These are phyloP conservation scores for Paramyrothecium sp. DNA, from an alignment of 2,329 filamentous ascomycete genomes.

Conservation along the genomic window DNA sequence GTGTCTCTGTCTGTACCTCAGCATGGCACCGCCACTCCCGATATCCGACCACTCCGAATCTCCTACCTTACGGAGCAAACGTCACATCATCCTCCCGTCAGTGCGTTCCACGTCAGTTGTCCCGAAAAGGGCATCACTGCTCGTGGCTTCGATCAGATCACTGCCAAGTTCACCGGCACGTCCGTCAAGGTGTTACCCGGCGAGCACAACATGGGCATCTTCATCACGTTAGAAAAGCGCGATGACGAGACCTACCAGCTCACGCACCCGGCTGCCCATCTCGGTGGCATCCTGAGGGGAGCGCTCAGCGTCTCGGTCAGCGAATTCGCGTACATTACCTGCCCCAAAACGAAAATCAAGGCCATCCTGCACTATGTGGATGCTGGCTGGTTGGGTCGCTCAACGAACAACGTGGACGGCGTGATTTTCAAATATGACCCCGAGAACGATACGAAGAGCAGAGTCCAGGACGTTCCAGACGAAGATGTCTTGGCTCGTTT, in stretches of 20 bases:
- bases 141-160: conserved; percentile 91
- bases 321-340: conserved; percentile 85
- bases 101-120: conserved; percentile 91
- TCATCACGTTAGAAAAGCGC: conserved; percentile 78
- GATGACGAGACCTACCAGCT: conserved; percentile 91
- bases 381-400: conserved; percentile 89
- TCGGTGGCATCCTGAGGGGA: conserved; percentile 84
- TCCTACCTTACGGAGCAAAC: conserved; percentile 98
- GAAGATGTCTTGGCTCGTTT: conserved; percentile 80
- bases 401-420: conserved; percentile 88
- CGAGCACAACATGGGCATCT: conserved; percentile 93
- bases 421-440: conserved; percentile 90
- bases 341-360: conserved; percentile 87
- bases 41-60: conserved; percentile 65
- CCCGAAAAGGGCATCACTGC: conserved; percentile 87
- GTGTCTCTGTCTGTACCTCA: conserved; percentile 52
- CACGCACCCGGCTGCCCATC: conserved; percentile 88
- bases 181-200: conserved; percentile 89
- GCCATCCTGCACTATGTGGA: conserved; percentile 90
- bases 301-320: conserved; percentile 88
- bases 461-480: conserved; percentile 83
- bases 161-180: conserved; percentile 96
- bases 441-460: conserved; percentile 75
- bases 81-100: conserved; percentile 95
- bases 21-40: conserved; percentile 35